Base-by-base conservation (phyloP, 2,329 filamentous ascomycete genomes). In the Trichoderma asperellum region DNA sequence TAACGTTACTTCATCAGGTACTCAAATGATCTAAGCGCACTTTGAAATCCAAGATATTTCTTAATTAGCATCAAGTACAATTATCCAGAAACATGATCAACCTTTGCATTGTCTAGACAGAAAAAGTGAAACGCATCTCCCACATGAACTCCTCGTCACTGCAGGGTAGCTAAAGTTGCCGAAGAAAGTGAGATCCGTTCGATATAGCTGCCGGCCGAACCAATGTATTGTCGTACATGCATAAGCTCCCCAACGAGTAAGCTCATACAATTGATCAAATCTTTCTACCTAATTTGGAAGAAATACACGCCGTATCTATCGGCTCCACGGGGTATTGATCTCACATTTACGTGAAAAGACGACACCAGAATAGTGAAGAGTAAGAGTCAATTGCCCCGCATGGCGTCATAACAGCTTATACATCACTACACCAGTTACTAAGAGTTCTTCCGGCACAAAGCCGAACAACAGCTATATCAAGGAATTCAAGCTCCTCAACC, bases 341-440 rank as follows among this genome's bases (percentile, higher is more conserved):
- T 59, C 5, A 16, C 18, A 58, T 49, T 29, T 21, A 29, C 29
- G 10, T 52, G 2, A 37, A 63, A 27, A 35, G 40, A 58, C 27
- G 27, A 66, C 63, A 49, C 29, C 63, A 57, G 37, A 4, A 43
- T 16, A n/a, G 32, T 10, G n/a, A 16, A 16, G 11, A 21, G 37
- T n/a, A 18, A 27, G 29, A 24, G 24, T 24, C 29, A 43, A 21
- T 29, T 59, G 55, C 63, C 63, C 63, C 65, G 65, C 65, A 68
- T 68, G 65, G 65, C 65, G 65, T 59, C 63, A 65, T 67, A 58
- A 37, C 53, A n/a, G 49, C 47, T 64, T 53, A 55, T 49, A 64
- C 34, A 35, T 53, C n/a, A 62, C 32, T 29, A 21, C 7, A 49
- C 34, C 21, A 55, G 21, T 55, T 58, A 66, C 55, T 66, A 64